Conservation (phyloP, 176 grass and related monocot species). For the Triticum turgidum region DNA sequence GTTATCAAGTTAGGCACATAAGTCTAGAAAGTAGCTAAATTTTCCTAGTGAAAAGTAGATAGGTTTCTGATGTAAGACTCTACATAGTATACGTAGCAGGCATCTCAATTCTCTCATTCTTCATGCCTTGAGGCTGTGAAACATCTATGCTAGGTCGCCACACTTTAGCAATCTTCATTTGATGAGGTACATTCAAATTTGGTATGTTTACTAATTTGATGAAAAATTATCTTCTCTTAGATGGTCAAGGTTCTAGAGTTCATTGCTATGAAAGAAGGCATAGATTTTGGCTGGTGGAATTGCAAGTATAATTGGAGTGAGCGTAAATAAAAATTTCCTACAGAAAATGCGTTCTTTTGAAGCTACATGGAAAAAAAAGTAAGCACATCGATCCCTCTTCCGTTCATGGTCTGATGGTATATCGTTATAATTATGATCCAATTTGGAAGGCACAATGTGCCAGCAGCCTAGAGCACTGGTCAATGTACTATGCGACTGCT, state of each 20-base stretch:
- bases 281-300: neutral
- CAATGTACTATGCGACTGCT: too few species aligned
- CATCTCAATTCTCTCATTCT: constrained; percentile 28
- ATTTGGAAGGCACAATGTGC: neutral
- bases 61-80: too few species aligned
- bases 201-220: neutral
- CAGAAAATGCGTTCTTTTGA: constrained; percentile 75
- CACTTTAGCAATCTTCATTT: constrained; percentile 57
- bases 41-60: too few species aligned
- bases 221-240: neutral
- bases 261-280: too few species aligned
- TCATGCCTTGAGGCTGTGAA: constrained; percentile 56
- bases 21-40: too few species aligned
- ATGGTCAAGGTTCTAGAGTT: too few species aligned
- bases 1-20: too few species aligned
- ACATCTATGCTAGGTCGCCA: constrained; percentile 46
- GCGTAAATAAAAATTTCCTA: constrained; percentile 50
- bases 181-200: constrained; percentile 37
- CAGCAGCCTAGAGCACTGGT: too few species aligned
- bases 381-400: constrained; percentile 5
- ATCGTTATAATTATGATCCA: neutral
- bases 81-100: too few species aligned
- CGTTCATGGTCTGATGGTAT: neutral
- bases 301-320: constrained; percentile 44
- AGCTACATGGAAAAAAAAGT: constrained; percentile 62